A percentile compares a stretch with the other conserved stretches of the same genome.
Evolutionary conservation across 129 eudicot genomes (phyloP).

Genomic region (Helichrysum umbraculigerum): DNA sequence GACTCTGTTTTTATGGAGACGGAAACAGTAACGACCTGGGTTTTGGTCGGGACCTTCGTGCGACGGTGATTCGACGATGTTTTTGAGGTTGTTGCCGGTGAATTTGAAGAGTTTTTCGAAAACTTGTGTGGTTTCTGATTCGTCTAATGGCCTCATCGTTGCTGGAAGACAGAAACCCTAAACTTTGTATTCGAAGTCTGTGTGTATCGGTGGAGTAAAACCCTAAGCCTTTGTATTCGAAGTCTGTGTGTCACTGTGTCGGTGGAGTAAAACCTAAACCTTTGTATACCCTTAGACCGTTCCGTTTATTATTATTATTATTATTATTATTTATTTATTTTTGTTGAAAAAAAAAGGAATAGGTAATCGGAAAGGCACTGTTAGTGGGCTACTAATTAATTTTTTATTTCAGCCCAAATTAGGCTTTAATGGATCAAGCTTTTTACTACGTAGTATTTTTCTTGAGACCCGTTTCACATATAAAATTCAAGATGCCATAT

Average conservation of each 20-base stretch:
- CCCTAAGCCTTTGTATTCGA: no score
- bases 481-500: no score
- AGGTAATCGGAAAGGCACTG: no score
- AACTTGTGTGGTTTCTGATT: slow-evolving; percentile 79
- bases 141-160: slow-evolving; percentile 89
- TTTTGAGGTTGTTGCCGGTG: slow-evolving; percentile 88
- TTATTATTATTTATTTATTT: no score
- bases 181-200: background rate
- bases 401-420: no score
- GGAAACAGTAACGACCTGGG: slow-evolving; percentile 83
- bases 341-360: no score
- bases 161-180: slow-evolving; percentile 3
- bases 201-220: background rate
- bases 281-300: no score
- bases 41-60: slow-evolving; percentile 76
- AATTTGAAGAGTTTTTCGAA: slow-evolving; percentile 89
- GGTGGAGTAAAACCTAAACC: no score
- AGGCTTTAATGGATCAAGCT: background rate
- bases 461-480: background rate
- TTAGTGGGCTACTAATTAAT: background rate
- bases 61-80: slow-evolving; percentile 78
- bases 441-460: background rate
- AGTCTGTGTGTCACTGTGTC: no score
- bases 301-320: no score
- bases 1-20: slow-evolving; percentile 79